phyloP scores from a whole-genome alignment of 352 stramenopile species.

The Globisporangium abappressorium region DNA sequence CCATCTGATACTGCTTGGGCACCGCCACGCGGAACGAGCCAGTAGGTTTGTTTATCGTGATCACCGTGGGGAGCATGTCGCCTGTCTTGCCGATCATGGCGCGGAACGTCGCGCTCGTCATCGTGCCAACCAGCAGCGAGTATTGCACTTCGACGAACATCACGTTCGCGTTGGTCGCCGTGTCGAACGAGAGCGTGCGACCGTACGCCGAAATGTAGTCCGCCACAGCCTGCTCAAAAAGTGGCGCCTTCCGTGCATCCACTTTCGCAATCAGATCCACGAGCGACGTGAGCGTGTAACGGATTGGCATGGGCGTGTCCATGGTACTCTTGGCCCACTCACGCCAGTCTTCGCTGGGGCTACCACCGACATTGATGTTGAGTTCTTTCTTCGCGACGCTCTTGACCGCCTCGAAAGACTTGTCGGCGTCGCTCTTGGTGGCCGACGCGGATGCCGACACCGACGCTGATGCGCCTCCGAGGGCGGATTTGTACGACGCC shows the following conservation, averaged over 20 bases:
- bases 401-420: slow-evolving; percentile 24
- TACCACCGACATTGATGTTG: slow-evolving; percentile 31
- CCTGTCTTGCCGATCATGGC: slow-evolving; percentile 29
- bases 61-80: slow-evolving; percentile 22
- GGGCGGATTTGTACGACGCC: slow-evolving; percentile 22
- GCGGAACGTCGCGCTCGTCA: slow-evolving; percentile 27
- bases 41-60: slow-evolving; percentile 14
- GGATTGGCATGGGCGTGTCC: slow-evolving; percentile 24
- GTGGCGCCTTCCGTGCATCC: slow-evolving; percentile 11
- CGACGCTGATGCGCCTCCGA: slow-evolving; percentile 18
- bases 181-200: slow-evolving; percentile 26
- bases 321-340: slow-evolving; percentile 23
- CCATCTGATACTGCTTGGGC: slow-evolving; percentile 22
- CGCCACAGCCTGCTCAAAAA: slow-evolving; percentile 23
- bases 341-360: slow-evolving; percentile 29
- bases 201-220: slow-evolving; percentile 29
- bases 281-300: slow-evolving; percentile 24
- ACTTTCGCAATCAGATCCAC: slow-evolving; percentile 23
- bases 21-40: slow-evolving; percentile 22
- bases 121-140: slow-evolving; percentile 23
- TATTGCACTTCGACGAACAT: slow-evolving; percentile 25
- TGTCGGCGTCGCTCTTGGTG: slow-evolving; percentile 14
- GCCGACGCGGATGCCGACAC: slow-evolving; percentile 19
- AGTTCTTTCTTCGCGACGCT: slow-evolving; percentile 30
- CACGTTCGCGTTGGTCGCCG: slow-evolving; percentile 15